Evolutionary conservation across 2,329 filamentous ascomycete genomes (phyloP), one percentile per base, ranked within the genome.

Genomic region (Xylaria sp.): DNA sequence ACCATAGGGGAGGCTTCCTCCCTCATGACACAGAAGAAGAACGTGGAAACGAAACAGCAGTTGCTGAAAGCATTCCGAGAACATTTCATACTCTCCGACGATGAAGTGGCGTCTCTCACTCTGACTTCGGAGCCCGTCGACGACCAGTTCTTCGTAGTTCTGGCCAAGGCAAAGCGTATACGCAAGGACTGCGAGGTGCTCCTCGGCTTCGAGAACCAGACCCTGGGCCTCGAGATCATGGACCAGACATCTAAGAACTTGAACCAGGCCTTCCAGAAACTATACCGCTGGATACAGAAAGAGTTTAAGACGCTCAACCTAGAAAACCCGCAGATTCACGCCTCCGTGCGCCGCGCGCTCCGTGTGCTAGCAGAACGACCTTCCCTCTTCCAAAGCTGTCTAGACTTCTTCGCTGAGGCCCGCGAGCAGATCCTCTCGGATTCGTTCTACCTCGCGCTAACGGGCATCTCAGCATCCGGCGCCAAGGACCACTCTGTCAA

Each of bases 241-340:
- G 94, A 97, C 65, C 87, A 94, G 74, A 94, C 89, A 57, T 93
- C 93, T 0, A 92, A 92, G 61, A 87, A 92, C 64, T 83, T 99
- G 51, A 95, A 97, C 71, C 84, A 89, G 15, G 94, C 92, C 4
- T 99, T 95, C 70, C 94, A 99, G 73, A 99, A 97, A 74, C 84
- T 99, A 2, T 97, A 96, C 77, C 88, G 92, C 70, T 99, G 94
- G 94, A 88, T 96, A 19, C 93, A 97, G 74, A 88, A 90, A 61
- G 93, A 97, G 70, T 96, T 99, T 78, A 96, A 93, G 75, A 89
- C 89, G 0, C 79, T 98, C 52, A 96, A 98, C 73, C 84, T 98
- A 8, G 95, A 99, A 72, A 97, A 96, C 68, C 93, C 93, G 0
- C 93, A 96, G 70, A 93, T 98, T 74, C 93, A 90, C 72, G 85